Evolutionary conservation across 805 yeast species (phyloP).

Genomic region (Myxozyma lipomycoides): DNA sequence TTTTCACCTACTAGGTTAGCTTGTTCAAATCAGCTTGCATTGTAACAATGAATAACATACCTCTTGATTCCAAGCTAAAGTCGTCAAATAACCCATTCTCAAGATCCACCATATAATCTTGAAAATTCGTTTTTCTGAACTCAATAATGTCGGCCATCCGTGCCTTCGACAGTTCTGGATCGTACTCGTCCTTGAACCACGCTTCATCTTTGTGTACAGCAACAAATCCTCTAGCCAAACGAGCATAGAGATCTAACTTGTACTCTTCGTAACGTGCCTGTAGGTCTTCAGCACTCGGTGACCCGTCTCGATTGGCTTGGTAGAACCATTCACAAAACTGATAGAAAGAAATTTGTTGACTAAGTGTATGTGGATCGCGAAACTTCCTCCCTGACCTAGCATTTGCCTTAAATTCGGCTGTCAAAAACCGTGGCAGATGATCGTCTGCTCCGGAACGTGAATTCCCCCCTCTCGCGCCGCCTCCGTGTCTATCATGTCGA

Average conservation of each 20-base stretch:
- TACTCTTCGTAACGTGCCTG: slow-evolving; percentile 18
- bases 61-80: slow-evolving; percentile 9
- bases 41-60: too few relatives aligned
- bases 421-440: background rate
- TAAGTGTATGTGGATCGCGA: slow-evolving; percentile 18
- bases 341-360: slow-evolving; percentile 15
- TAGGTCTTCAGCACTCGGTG: slow-evolving; percentile 4
- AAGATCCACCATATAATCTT: slow-evolving; percentile 16
- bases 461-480: background rate
- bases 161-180: slow-evolving; percentile 3
- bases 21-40: too few relatives aligned
- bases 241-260: slow-evolving; percentile 23
- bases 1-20: too few relatives aligned
- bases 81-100: slow-evolving; percentile 22
- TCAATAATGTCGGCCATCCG: background rate
- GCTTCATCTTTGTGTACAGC: slow-evolving; percentile 20
- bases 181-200: slow-evolving; percentile 29
- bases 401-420: background rate
- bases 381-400: slow-evolving; percentile 2
- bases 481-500: background rate
- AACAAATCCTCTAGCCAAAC: slow-evolving; percentile 27
- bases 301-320: slow-evolving; percentile 7
- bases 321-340: slow-evolving; percentile 22
- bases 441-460: background rate
- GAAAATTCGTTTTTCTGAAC: slow-evolving; percentile 10